These are phyloP conservation scores for Hansenula sp. DNA, from an alignment of 1,139 yeast genomes.

Conservation along the genomic window DNA sequence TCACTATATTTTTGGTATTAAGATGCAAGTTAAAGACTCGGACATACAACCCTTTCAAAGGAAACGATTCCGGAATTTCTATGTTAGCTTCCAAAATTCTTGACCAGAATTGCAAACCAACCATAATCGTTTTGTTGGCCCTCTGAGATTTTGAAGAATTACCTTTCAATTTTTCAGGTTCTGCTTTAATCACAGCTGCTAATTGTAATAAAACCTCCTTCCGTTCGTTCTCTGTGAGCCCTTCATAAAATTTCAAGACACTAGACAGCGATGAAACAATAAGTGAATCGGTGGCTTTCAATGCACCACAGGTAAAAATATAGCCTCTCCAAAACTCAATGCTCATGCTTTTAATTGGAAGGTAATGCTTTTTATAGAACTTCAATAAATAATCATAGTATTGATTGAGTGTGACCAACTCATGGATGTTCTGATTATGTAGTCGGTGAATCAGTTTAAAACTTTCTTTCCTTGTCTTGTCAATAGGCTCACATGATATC, in stretches of 20 bases:
- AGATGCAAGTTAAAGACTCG: conserved; percentile 56
- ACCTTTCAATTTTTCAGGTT: conserved; percentile 12
- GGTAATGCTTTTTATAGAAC: conserved; percentile 12
- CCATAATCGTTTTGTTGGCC: conserved; percentile 22
- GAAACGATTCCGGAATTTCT: conserved; percentile 32
- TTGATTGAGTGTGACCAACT: conserved; percentile 3
- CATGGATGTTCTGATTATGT: conserved; percentile 3
- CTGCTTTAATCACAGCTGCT: conserved; percentile 17
- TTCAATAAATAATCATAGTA: conserved; percentile 16
- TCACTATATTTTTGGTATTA: conserved; percentile 34
- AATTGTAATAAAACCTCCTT: conserved; percentile 13
- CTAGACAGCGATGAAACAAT: conserved; percentile 42
- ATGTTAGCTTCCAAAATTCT: conserved; percentile 27
- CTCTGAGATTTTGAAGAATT: conserved; percentile 12
- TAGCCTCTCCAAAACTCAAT: conserved; percentile 54
- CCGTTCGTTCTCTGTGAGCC: conserved; percentile 4
- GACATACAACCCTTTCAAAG: conserved; percentile 40
- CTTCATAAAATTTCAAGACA: conserved; percentile 34
- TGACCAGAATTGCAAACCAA: conserved; percentile 27
- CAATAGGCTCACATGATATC: conserved; percentile 50
- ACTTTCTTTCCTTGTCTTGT: conserved; percentile 32
- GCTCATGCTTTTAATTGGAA: conserved; percentile 20
- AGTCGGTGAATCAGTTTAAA: conserved; percentile 21
- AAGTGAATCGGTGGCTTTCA: conserved; percentile 47
- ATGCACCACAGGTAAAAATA: conserved; percentile 56